Conservation (phyloP, 2,329 filamentous ascomycete species). For the Neopestalotiopsis sp. region DNA sequence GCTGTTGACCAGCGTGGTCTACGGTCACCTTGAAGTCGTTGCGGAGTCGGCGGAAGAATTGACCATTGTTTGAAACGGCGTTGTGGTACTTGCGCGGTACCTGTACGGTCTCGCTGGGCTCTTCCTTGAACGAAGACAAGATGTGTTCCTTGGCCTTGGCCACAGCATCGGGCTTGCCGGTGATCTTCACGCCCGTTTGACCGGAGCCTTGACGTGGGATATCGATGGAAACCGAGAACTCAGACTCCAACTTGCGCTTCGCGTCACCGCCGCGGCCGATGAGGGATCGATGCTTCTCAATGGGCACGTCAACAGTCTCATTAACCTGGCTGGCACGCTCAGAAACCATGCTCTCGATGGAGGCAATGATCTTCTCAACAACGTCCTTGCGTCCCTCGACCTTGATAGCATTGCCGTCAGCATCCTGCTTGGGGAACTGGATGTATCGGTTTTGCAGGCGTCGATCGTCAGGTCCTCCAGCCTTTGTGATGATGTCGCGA, state of each 20-base stretch:
- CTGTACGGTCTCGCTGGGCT: slow-evolving; percentile 85
- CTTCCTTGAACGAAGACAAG: slow-evolving; percentile 76
- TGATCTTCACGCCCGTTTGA: slow-evolving; percentile 84
- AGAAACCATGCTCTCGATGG: slow-evolving; percentile 82
- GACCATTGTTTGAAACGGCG: slow-evolving; percentile 82
- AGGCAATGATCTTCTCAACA: slow-evolving; percentile 85
- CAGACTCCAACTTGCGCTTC: slow-evolving; percentile 81
- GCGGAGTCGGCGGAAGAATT: slow-evolving; percentile 89
- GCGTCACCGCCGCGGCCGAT: slow-evolving; percentile 92
- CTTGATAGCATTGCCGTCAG: slow-evolving; percentile 81
- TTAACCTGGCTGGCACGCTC: slow-evolving; percentile 84
- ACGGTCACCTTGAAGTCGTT: slow-evolving; percentile 88
- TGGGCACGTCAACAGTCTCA: slow-evolving; percentile 79
- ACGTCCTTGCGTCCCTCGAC: slow-evolving; percentile 84
- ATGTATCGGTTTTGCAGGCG: slow-evolving; percentile 86
- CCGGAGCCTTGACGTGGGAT: slow-evolving; percentile 88
- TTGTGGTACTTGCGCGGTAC: slow-evolving; percentile 87
- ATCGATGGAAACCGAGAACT: slow-evolving; percentile 87
- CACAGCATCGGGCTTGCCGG: slow-evolving; percentile 78
- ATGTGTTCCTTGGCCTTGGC: slow-evolving; percentile 89
- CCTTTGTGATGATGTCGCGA: slow-evolving; percentile 82
- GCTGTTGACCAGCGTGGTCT: slow-evolving; percentile 82
- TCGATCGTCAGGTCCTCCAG: slow-evolving; percentile 87
- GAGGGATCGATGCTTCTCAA: slow-evolving; percentile 86
- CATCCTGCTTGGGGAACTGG: slow-evolving; percentile 90